Base-by-base conservation (phyloP, 2,329 filamentous ascomycete genomes). In the Sporothrix luriei region DNA sequence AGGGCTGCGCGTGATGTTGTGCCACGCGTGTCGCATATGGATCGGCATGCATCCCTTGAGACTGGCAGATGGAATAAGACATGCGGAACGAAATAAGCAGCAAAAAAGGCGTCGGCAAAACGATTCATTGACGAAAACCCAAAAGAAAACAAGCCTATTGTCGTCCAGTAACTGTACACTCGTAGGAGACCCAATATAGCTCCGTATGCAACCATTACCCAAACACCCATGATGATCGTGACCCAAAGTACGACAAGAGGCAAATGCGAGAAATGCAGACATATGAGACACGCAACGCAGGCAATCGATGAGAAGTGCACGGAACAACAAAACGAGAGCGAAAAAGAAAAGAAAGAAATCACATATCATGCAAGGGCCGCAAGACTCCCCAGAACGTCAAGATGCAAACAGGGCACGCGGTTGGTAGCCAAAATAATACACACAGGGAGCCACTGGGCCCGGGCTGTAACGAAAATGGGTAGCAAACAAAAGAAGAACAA, bases 121-220 rank as follows among this genome's bases (percentile, higher is more conserved):
- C 19, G 38, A 26, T 52, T 3, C 5, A 61, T 52, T 54, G 13
- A 49, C 43, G 19, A 3, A 10, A 40, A 21, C 13, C 14, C 29
- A 40, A 57, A 48, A 55, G 24, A 21, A 67, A 59, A 51, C 21
- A 68, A 59, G 33, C 55, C 46, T 43, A 19, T 43, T 16, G n/a
- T n/a, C 33, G 51, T 40, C 43, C 19, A 68, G 21, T 64, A 64
- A 16, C 46, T 54, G 19, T 66, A n/a, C 51, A 65, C 68, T 51
- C 68, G 61, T 65, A 24, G 64, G 26, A 66, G 48, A 19, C 68
- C 57, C 9, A 49, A 65, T 64, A n/a, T 11, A 62, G 57, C 46
- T 52, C 67, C 67, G 16, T 46, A 69, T 64, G 57, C 67, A 64
- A 64, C 48, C 51, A 29, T 49, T 61, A 51, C 19, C 66, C 66